These are phyloP conservation scores for Colletotrichum salicis DNA, from an alignment of 2,329 filamentous ascomycete species.

Conservation along the genomic window DNA sequence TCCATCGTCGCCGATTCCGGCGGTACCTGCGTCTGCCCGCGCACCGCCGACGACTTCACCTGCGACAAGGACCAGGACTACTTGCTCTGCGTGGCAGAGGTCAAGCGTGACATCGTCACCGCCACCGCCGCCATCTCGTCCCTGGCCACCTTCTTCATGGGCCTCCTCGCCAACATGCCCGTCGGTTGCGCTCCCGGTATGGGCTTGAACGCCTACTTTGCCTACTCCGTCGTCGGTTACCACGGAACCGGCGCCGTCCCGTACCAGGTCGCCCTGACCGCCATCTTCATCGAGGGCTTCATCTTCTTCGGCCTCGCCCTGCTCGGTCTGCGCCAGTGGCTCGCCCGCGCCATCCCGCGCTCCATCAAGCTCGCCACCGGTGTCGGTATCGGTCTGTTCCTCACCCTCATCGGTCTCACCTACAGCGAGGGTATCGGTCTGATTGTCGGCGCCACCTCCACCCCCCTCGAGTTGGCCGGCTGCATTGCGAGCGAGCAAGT, in stretches of 20 bases:
- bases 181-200: slow-evolving; percentile 55
- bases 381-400: slow-evolving; percentile 86
- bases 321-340: slow-evolving; percentile 86
- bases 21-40: slow-evolving; percentile 80
- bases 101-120: slow-evolving; percentile 84
- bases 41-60: slow-evolving; percentile 58
- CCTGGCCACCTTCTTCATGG: slow-evolving; percentile 84
- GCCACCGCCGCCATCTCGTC: slow-evolving; percentile 86
- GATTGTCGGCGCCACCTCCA: slow-evolving; percentile 73
- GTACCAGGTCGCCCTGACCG: slow-evolving; percentile 81
- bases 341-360: slow-evolving; percentile 82
- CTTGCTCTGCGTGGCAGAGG: slow-evolving; percentile 67
- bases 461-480: slow-evolving; percentile 80
- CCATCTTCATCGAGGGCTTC: slow-evolving; percentile 89
- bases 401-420: slow-evolving; percentile 79
- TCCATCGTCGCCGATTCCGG: slow-evolving; percentile 71
- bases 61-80: slow-evolving; percentile 69
- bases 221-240: slow-evolving; percentile 78
- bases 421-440: slow-evolving; percentile 86
- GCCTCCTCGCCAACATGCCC: slow-evolving; percentile 79
- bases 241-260: slow-evolving; percentile 79
- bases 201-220: slow-evolving; percentile 86
- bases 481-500: slow-evolving; percentile 56
- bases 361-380: slow-evolving; percentile 90
- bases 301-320: slow-evolving; percentile 85